Evolutionary conservation across 495 filamentous ascomycete species (phyloP).

Genomic region (Paragyromitra xinjiangensis): DNA sequence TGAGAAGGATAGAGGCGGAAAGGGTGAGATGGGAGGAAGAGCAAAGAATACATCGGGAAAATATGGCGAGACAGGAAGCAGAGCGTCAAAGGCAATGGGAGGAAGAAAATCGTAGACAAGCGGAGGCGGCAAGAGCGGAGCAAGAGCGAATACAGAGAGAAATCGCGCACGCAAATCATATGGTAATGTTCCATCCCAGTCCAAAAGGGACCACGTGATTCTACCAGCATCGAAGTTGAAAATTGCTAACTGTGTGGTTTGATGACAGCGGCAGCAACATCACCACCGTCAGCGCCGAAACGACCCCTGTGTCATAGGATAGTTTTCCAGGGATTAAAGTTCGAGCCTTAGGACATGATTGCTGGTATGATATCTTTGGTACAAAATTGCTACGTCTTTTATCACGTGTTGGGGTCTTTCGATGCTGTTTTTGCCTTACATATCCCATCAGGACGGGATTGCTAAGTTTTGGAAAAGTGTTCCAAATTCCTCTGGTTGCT

Average conservation of each 20-base stretch:
- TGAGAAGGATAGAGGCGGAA: conserved; percentile 26
- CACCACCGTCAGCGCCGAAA: not conserved
- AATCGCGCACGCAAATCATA: conserved; percentile 6
- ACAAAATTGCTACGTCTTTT: not conserved
- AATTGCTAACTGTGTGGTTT: not conserved
- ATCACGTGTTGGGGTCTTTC: not conserved
- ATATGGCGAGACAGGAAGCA: conserved; percentile 62
- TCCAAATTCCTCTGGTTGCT: too few relatives aligned
- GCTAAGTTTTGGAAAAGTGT: too few relatives aligned
- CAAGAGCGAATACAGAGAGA: conserved; percentile 26
- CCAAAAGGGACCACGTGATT: not conserved
- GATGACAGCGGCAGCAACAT: not conserved
- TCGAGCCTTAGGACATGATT: not conserved
- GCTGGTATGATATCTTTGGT: not conserved
- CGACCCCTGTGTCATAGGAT: not conserved
- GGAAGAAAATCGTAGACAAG: conserved; percentile 54
- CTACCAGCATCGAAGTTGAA: not conserved
- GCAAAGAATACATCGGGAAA: conserved; percentile 45
- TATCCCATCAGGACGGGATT: too few relatives aligned
- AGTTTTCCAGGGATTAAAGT: not conserved
- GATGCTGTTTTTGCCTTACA: too few relatives aligned
- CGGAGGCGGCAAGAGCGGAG: conserved; percentile 3
- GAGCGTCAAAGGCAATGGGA: conserved; percentile 63
- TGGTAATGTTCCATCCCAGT: conserved; percentile 6
- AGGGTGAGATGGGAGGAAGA: conserved; percentile 32